These are phyloP conservation scores for Puya raimondii DNA, from an alignment of 176 grass and related monocot genomes.

Conservation along the genomic window DNA sequence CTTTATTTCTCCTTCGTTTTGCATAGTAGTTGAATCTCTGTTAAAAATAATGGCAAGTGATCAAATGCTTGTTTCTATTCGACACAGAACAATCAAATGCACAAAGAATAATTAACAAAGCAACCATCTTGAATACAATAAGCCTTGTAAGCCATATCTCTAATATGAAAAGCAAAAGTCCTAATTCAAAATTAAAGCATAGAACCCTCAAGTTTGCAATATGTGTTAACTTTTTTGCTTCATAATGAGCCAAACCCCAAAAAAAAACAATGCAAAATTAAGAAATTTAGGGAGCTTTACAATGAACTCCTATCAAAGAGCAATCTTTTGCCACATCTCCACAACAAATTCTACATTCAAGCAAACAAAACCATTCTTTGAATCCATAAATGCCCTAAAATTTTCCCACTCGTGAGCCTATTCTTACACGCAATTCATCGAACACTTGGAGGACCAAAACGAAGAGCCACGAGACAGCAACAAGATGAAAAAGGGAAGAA, in stretches of 20 bases:
- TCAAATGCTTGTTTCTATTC: neutral
- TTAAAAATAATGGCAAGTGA: constrained; percentile 14
- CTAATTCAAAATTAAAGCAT: too few relatives aligned
- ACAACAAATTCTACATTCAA: neutral
- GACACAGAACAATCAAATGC: neutral
- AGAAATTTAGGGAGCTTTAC: too few relatives aligned
- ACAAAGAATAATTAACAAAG: constrained; percentile 16
- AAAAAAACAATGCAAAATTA: too few relatives aligned
- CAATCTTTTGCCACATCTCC: too few relatives aligned
- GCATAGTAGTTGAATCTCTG: constrained; percentile 74
- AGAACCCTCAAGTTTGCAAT: too few relatives aligned
- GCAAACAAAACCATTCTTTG: neutral
- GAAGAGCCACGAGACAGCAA: constrained; percentile 1
- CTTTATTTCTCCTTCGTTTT: constrained; percentile 58
- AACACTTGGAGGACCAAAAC: constrained; percentile 2
- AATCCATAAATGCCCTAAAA: neutral
- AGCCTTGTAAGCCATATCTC: neutral
- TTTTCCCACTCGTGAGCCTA: neutral
- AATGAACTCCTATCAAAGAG: too few relatives aligned
- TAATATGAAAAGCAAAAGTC: neutral
- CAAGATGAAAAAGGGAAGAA: neutral
- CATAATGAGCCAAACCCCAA: too few relatives aligned
- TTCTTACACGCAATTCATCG: constrained; percentile 13
- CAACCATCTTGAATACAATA: neutral
- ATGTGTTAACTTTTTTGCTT: too few relatives aligned